Evolutionary conservation across 164 flowering plant species (phyloP), one percentile per base, ranked within the genome.

Genomic region (Amborella trichopoda): DNA sequence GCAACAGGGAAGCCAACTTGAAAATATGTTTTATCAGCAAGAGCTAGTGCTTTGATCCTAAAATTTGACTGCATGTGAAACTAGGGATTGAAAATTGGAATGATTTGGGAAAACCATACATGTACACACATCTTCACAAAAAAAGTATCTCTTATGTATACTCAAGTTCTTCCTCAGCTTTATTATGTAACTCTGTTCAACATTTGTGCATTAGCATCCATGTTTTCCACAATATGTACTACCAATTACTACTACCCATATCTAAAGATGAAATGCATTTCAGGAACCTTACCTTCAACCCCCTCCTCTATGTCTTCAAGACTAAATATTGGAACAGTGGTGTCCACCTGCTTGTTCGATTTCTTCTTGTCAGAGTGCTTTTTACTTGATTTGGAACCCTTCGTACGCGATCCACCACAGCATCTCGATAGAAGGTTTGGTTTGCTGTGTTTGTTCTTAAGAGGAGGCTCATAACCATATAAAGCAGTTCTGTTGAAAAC

Each of bases 401-500:
- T 69, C 69, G 60, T 71, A 23, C 75, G 56, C 42, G 66, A 59
- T 21, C 72, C 74, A 44, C 75, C 73, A 45, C 67, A 70, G 34
- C 22, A 58, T 14, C 21, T 26, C 22, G 66, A 58, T 4, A 66
- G 41, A n/a, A 62, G 37, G 33, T 60, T 34, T 49, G 58, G 28
- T 27, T 60, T 68, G 58, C 55, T 72, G 17, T 48, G 66, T 46
- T 66, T 66, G 23, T 54, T 57, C 60, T 65, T 58, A 16, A 58
- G 45, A 42, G 82, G 78, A 49, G 82, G 74, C 44, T 70, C 74
- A 54, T 51, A 68, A 21, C 81, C 81, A 58, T 76, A 76, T 20
- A 76, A 58, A 26, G 81, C 81, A 44, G 66, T 66, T 63, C 81
- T 64, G 54, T 71, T 64, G 64, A 76, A 76, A 23, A 76, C 81